Percentiles rank a stretch among this genome's conserved stretches.
phyloP scores from a whole-genome alignment of 2,329 filamentous ascomycete genomes.

The Pezicula carpinea region DNA sequence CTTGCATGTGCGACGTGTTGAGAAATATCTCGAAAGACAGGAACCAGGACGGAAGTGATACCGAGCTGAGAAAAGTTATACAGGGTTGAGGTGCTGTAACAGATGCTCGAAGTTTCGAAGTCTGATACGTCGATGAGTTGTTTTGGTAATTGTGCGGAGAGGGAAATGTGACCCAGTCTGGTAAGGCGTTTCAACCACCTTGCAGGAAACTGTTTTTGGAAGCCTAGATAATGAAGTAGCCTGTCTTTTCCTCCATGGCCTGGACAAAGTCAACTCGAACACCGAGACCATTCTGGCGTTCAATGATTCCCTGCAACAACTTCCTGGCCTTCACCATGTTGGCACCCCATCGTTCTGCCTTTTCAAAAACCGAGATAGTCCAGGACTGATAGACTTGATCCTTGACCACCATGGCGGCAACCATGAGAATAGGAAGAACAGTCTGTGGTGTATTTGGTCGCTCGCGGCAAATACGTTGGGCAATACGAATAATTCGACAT shows the following conservation, averaged over 20 bases:
- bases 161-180: too few relatives aligned
- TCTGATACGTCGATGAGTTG: too few relatives aligned
- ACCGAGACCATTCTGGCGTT: background rate
- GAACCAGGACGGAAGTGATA: too few relatives aligned
- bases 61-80: too few relatives aligned
- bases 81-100: too few relatives aligned
- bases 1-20: too few relatives aligned
- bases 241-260: background rate
- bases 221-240: background rate
- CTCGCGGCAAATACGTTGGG: background rate
- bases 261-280: background rate
- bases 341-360: background rate
- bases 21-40: too few relatives aligned
- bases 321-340: background rate
- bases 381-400: background rate
- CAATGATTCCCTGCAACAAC: background rate
- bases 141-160: too few relatives aligned
- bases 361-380: background rate
- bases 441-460: background rate
- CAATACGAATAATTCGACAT: background rate
- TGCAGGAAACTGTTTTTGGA: background rate
- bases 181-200: too few relatives aligned
- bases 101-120: too few relatives aligned
- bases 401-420: background rate
- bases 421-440: background rate